Base-by-base conservation (phyloP, 2,329 filamentous ascomycete genomes). In the Cercospora sesami region DNA sequence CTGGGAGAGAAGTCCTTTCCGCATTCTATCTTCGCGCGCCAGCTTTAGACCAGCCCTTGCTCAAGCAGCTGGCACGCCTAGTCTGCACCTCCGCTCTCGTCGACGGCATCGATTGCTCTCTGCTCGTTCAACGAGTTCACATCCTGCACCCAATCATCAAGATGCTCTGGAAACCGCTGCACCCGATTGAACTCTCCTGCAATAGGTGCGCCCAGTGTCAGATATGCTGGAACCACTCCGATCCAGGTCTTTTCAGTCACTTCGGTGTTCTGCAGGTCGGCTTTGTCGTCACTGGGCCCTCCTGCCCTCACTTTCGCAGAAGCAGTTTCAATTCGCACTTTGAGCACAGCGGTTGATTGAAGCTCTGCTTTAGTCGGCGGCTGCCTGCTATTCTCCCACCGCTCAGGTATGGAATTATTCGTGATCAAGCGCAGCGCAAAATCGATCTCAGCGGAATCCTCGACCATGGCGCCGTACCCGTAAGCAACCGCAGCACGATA, bases 381-480 rank as follows among this genome's bases (percentile, higher is more conserved):
- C 5, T 88, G 81, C 4, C 93, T 86, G 16, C 87, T 87, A 75
- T 90, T 83, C 18, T 84, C 82, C 88, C 91, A 96, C 5, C 92
- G 87, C 12, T 84, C 82, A 0, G 88, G 84, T 2, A 94, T 85
- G 12, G 94, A 87, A 42, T 86, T 84, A 78, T 96, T 86, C 1
- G 92, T 96, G 77, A 96, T 90, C 66, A 91, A 82, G 73, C 89
- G 81, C 88, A 96, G 90, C 7, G 92, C 92, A 81, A 87, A 95
- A 5, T 91, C 77, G 76, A 91, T 91, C 81, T 96, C 93, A 2
- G 84, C 86, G 6, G 94, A 90, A 4, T 90, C 87, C 1, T 87
- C 86, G 5, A 96, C 91, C 1, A 90, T 79, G 8, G 80, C 83
- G 0, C 90, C 93, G 77, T 89, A 86, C 1, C 93, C 93, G 75